Evolutionary conservation across 2,329 filamentous ascomycete genomes (phyloP).

Genomic region (Chalaropsis thielavioides): DNA sequence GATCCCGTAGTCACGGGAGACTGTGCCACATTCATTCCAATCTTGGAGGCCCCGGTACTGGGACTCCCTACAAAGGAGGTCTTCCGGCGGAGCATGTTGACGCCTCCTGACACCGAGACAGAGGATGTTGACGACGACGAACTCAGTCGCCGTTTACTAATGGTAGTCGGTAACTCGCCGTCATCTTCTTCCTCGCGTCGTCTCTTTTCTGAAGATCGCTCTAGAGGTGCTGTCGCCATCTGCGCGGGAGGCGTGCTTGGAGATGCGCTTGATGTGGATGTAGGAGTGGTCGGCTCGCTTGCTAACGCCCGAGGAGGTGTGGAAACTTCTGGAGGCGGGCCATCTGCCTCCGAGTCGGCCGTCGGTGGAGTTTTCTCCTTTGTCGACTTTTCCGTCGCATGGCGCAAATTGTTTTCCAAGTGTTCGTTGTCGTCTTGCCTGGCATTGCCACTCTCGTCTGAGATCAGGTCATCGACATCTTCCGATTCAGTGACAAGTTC

Average conservation of each 20-base stretch:
- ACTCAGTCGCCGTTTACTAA: conserved; percentile 50
- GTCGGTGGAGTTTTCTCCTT: not conserved
- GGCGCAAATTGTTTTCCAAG: not conserved
- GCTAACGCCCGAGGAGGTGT: conserved; percentile 17
- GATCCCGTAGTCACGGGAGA: conserved; percentile 30
- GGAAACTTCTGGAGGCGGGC: conserved; percentile 15
- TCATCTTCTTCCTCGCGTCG: conserved; percentile 80
- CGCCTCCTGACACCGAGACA: conserved; percentile 26
- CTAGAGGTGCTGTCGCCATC: conserved; percentile 43
- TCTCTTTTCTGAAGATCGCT: conserved; percentile 76
- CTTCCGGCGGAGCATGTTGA: conserved; percentile 27
- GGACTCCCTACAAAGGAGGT: conserved; percentile 32
- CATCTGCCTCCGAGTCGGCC: not conserved
- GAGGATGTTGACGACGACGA: conserved; percentile 37
- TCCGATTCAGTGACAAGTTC: not conserved
- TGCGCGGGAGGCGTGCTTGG: conserved; percentile 26
- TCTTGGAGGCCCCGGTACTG: conserved; percentile 34
- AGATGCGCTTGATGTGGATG: conserved; percentile 11
- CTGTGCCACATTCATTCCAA: conserved; percentile 43
- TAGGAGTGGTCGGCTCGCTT: conserved; percentile 17
- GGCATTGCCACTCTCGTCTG: not conserved
- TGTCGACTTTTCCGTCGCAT: not conserved
- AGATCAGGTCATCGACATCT: not conserved
- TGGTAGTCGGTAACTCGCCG: conserved; percentile 58
- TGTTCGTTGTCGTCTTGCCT: not conserved